Conservation (phyloP, 1,139 yeast species). For the Yamadazyma spencermartinsiae region DNA sequence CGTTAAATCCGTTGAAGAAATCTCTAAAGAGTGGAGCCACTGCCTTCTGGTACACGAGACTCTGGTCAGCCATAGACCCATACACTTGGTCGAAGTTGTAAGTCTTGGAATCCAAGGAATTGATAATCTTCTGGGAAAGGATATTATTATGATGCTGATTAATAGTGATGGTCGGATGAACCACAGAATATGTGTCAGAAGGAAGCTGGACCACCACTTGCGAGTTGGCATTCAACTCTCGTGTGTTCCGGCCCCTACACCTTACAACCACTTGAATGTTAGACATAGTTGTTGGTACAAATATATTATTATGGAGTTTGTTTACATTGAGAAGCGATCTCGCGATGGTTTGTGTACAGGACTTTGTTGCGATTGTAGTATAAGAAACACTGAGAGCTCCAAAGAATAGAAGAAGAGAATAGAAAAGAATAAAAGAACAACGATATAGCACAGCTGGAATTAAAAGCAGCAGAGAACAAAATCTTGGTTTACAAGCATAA, state of each 20-base stretch:
- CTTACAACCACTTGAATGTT: conserved; percentile 84
- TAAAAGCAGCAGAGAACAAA: not conserved
- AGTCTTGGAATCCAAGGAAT: conserved; percentile 37
- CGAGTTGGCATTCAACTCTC: conserved; percentile 70
- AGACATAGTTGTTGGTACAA: conserved; percentile 24
- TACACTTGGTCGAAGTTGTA: conserved; percentile 73
- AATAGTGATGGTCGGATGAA: conserved; percentile 40
- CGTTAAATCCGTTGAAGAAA: conserved; percentile 69
- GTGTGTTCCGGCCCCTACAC: conserved; percentile 77
- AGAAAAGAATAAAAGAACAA: not conserved
- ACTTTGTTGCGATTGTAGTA: not conserved
- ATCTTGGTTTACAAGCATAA: too few species aligned
- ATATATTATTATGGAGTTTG: not conserved
- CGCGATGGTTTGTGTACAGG: conserved; percentile 1
- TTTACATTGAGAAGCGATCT: not conserved
- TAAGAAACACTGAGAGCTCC: not conserved
- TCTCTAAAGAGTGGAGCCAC: conserved; percentile 66
- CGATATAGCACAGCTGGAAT: not conserved
- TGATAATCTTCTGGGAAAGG: conserved; percentile 16
- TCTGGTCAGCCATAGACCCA: conserved; percentile 71
- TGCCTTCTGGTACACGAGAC: conserved; percentile 55
- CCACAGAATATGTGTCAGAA: conserved; percentile 40
- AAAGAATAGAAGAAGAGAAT: not conserved
- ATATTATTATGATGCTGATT: conserved; percentile 25
- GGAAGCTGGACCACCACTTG: conserved; percentile 71